phyloP scores from a whole-genome alignment of 139 green algal genomes.

The Tetraselmis striata region DNA sequence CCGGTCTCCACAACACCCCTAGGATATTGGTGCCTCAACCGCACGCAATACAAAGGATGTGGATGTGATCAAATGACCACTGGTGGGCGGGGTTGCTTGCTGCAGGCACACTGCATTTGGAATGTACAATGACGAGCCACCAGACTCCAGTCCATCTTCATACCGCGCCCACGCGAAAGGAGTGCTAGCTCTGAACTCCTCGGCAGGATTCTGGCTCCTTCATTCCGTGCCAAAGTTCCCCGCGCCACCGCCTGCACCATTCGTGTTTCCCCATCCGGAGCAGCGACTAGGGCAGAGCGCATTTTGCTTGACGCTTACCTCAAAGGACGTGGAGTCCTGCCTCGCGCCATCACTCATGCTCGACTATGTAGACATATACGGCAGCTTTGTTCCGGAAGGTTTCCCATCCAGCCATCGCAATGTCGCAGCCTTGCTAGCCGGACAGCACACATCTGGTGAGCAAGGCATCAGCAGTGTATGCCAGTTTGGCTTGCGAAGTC shows the following conservation, averaged over 20 bases:
- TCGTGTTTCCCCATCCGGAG: neutral
- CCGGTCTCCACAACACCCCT: too few relatives aligned
- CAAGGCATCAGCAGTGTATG: too few relatives aligned
- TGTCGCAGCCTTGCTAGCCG: neutral
- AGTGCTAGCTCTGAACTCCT: neutral
- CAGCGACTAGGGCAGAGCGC: neutral
- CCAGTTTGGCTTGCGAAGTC: too few relatives aligned
- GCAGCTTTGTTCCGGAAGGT: neutral
- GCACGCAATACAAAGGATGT: too few relatives aligned
- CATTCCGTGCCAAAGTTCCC: neutral
- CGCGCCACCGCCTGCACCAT: neutral
- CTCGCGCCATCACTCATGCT: neutral
- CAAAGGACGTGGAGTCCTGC: neutral
- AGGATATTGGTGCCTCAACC: too few relatives aligned
- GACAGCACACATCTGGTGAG: neutral
- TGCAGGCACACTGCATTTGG: too few relatives aligned
- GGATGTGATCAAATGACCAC: too few relatives aligned
- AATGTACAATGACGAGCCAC: neutral
- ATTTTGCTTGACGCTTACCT: neutral
- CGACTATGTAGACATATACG: neutral
- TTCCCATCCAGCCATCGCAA: neutral
- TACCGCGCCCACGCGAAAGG: neutral
- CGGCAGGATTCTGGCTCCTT: neutral
- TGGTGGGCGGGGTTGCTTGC: too few relatives aligned
- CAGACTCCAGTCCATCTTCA: neutral